These are phyloP conservation scores for Pezicula rhizophila DNA, from an alignment of 2,329 filamentous ascomycete genomes.

Conservation along the genomic window DNA sequence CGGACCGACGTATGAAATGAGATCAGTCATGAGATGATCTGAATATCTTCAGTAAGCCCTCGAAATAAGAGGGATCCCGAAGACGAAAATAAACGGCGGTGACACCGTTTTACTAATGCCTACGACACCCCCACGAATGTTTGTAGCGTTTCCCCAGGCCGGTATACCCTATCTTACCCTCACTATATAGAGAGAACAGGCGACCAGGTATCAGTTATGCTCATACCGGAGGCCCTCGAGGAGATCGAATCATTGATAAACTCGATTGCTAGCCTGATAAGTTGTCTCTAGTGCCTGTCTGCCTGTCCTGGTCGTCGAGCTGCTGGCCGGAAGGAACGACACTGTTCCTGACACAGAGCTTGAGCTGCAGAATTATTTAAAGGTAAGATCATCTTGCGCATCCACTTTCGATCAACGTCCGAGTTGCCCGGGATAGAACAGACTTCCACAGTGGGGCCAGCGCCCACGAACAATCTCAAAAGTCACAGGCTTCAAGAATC, in stretches of 20 bases:
- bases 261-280: too few relatives aligned
- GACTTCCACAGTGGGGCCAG: background rate
- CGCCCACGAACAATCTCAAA: background rate
- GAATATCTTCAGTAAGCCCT: background rate
- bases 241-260: too few relatives aligned
- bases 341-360: background rate
- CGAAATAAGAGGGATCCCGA: background rate
- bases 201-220: too few relatives aligned
- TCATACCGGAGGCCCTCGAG: too few relatives aligned
- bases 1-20: background rate
- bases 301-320: background rate
- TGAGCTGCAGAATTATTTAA: background rate
- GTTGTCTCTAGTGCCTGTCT: too few relatives aligned
- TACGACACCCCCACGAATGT: too few relatives aligned
- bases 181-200: too few relatives aligned
- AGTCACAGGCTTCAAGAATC: background rate
- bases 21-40: background rate
- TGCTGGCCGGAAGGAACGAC: background rate
- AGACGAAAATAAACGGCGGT: background rate
- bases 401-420: conserved; percentile 1
- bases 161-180: too few relatives aligned
- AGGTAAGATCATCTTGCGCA: background rate
- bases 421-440: conserved; percentile 1
- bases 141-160: too few relatives aligned
- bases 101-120: too few relatives aligned